Base-by-base conservation (phyloP, 2,329 filamentous ascomycete genomes). In the Xylaria hypoxylon region DNA sequence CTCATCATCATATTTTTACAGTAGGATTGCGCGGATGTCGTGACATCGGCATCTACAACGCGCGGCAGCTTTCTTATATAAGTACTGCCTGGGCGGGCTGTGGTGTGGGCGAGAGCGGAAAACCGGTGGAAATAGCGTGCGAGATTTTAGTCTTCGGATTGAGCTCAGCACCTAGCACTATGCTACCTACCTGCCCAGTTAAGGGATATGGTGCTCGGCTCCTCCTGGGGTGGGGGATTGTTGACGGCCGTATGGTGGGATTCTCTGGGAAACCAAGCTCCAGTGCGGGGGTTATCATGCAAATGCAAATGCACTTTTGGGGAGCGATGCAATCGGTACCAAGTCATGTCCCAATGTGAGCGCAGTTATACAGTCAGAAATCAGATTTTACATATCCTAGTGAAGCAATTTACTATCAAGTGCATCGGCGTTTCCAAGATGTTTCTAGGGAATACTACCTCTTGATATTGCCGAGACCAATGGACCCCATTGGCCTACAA, bases 71-170 rank as follows among this genome's bases (percentile, higher is more conserved):
- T 57, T 56, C 64, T 42, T 15, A 38, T 38, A 38, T 11, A 31
- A 31, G 57, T 38, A 53, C 50, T 26, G 61, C 64, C 63, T 61
- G 59, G 66, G 66, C 66, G 69, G 58, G 66, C 62, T 59, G 64
- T 65, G 59, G 66, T 68, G 62, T 52, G 28, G 65, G 62, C 61
- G 50, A 55, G 69, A 71, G 68, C 71, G 72, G 69, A 65, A 70
- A 71, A 71, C 71, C 56, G 61, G 65, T 68, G 67, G 67, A 70
- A 71, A 65, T 55, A 70, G 57, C 70, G 62, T 70, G 72, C 69
- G 68, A 72, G 64, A 67, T 65, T 70, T 53, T 56, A 55, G 55
- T 38, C 60, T 24, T n/a, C 24, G 59, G 65, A 55, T 60, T 55
- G 64, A 68, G 55, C 50, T 68, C 45, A 68, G 64, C 67, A 71